Evolutionary conservation across 129 eudicot species (phyloP).

Genomic region (Flaveria robusta): DNA sequence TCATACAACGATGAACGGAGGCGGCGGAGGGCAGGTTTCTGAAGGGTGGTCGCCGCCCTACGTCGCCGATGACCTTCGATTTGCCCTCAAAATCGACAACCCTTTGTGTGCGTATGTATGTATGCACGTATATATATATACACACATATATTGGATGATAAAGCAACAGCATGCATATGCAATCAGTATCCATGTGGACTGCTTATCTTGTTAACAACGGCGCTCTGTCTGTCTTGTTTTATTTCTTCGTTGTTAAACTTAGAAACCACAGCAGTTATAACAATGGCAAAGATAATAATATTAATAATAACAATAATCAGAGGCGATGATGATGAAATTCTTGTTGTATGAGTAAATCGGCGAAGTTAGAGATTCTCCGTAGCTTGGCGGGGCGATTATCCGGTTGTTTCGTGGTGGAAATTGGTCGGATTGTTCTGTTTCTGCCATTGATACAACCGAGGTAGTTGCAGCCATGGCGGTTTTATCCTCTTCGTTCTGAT

Average conservation of each 20-base stretch:
- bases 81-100: constrained; percentile 31
- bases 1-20: constrained; percentile 32
- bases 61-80: constrained; percentile 37
- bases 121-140: background rate
- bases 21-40: constrained; percentile 34
- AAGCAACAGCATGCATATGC: background rate
- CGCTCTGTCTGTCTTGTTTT: background rate
- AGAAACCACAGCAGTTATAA: background rate
- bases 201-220: background rate
- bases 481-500: constrained; percentile 24
- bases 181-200: background rate
- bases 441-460: constrained; percentile 21
- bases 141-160: background rate
- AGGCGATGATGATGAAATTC: constrained; percentile 41
- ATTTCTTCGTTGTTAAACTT: background rate
- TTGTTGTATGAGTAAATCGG: constrained; percentile 34
- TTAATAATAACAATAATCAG: constrained; percentile 2
- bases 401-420: constrained; percentile 21
- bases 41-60: constrained; percentile 47
- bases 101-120: constrained; percentile 13
- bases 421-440: background rate
- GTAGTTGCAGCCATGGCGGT: constrained; percentile 59
- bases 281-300: background rate
- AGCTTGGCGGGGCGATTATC: constrained; percentile 48
- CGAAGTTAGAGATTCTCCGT: constrained; percentile 24